Evolutionary conservation across 306 rosid species (phyloP).

Genomic region (Parietaria judaica): DNA sequence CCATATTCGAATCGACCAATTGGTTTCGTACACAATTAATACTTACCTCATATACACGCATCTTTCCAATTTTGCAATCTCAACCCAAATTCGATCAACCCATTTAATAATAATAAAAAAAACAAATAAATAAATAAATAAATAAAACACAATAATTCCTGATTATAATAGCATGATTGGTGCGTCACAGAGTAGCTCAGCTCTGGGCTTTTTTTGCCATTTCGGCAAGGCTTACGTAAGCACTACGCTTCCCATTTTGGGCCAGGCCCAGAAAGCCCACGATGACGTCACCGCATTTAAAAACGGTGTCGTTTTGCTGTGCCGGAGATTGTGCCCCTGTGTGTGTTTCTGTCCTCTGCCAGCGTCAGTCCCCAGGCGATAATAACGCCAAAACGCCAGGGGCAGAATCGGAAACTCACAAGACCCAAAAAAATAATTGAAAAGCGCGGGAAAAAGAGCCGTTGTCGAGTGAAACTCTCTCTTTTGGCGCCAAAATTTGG

Average conservation of each 20-base stretch:
- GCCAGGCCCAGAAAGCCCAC: conserved; percentile 13
- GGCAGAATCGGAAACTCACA: conserved; percentile 28
- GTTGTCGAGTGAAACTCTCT: conserved; percentile 45
- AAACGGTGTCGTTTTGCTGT: conserved; percentile 31
- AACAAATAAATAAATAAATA: too few species aligned
- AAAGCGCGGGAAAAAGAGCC: conserved; percentile 94
- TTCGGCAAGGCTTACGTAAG: neutral
- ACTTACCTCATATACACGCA: neutral
- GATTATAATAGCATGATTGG: neutral
- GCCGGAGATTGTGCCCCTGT: conserved; percentile 35
- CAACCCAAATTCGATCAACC: neutral
- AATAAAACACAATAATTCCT: too few species aligned
- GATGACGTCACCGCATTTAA: neutral
- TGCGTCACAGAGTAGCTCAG: neutral
- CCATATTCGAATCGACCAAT: neutral
- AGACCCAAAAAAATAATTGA: neutral
- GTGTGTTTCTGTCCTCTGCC: neutral
- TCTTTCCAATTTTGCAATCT: neutral
- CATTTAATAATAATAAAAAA: neutral
- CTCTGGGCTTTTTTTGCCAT: conserved; percentile 6
- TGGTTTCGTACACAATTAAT: neutral
- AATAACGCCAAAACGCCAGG: conserved; percentile 19
- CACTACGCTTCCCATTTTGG: neutral
- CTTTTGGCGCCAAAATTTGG: conserved; percentile 36
- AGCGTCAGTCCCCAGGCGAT: conserved; percentile 35